Base-by-base conservation (phyloP, 495 filamentous ascomycete genomes). In the Aspergillus incahuasiensis region DNA sequence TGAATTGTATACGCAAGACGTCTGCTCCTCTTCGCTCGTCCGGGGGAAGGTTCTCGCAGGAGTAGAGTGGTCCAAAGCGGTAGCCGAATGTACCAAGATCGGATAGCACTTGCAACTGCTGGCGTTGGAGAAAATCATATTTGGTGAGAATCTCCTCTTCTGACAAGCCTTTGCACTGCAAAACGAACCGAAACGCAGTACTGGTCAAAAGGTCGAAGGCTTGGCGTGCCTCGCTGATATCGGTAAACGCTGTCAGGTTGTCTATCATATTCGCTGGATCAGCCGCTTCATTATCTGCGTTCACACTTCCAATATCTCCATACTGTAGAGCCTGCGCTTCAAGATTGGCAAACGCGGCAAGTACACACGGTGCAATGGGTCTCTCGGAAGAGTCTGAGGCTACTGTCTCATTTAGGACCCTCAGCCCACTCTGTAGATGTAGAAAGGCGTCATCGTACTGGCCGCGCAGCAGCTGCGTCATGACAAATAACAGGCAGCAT, bases 401-500 rank as follows among this genome's bases (percentile, higher is more conserved):
- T 25, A 51, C 28, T 11, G 51, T 53, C 32, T 61, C 58, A n/a
- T 57, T 51, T 20, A 66, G 38, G 30, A 68, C 61, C 1, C 39
- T 60, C 42, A 68, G 54, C 5, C 65, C 65, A 51, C 55, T 49
- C 32, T 54, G 47, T 18, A 65, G 38, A 48, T 68, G 65, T 19
- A 40, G 45, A 45, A 64, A 55, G 2, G 64, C 58, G 19, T 43
- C 55, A 4, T 63, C 58, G 40, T 60, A 63, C 18, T 45, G 55
- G 51, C 56, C 56, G 2, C 59, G 56, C 9, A 66, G 16, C 30
- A 66, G 21, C 13, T 66, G 61, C 8, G 53, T 53, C 4, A 63
- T 16, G 24, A 60, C 53, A 56, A 62, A 66, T 16, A 66, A 47
- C 42, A 66, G 40, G 28, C 64, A 66, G 49, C 61, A 63, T 20